These are phyloP conservation scores for Fusarium udum DNA, from an alignment of 2,329 filamentous ascomycete species.

Conservation along the genomic window DNA sequence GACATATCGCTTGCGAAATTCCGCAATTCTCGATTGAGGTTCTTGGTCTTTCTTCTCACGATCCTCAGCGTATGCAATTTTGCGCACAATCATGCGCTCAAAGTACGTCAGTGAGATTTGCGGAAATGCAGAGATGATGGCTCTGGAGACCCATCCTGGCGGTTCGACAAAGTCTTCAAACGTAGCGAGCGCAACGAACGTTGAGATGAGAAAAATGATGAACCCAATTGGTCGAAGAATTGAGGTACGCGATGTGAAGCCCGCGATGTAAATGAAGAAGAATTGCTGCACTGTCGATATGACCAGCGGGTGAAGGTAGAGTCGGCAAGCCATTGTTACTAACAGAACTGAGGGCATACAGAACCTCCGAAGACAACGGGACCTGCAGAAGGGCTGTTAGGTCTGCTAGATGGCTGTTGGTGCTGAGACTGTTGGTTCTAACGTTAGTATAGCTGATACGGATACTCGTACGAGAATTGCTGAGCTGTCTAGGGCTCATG, in stretches of 20 bases:
- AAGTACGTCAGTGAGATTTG: slow-evolving; percentile 36
- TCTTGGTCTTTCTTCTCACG: neutral
- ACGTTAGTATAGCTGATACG: neutral
- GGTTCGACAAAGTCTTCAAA: slow-evolving; percentile 30
- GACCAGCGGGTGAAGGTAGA: slow-evolving; percentile 29
- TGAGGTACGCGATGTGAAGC: slow-evolving; percentile 27
- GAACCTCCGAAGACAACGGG: neutral
- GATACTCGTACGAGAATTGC: neutral
- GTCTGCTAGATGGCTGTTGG: neutral
- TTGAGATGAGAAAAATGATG: slow-evolving; percentile 28
- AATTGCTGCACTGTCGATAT: slow-evolving; percentile 35
- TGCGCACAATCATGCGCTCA: slow-evolving; percentile 36
- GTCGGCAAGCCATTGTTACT: slow-evolving; percentile 23
- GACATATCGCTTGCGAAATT: slow-evolving; percentile 25
- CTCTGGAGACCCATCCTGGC: slow-evolving; percentile 34
- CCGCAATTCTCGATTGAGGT: neutral
- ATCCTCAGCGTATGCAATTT: slow-evolving; percentile 21
- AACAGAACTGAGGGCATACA: neutral
- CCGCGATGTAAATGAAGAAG: slow-evolving; percentile 37
- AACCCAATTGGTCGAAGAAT: slow-evolving; percentile 32
- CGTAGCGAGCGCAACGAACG: slow-evolving; percentile 22
- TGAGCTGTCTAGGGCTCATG: neutral
- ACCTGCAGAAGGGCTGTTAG: neutral
- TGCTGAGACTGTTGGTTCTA: neutral
- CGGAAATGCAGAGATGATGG: slow-evolving; percentile 31